Percentiles rank a stretch among this genome's conserved stretches.
These are phyloP conservation scores for Neurospora crassa DNA, from an alignment of 2,329 filamentous ascomycete genomes.

Conservation along the genomic window DNA sequence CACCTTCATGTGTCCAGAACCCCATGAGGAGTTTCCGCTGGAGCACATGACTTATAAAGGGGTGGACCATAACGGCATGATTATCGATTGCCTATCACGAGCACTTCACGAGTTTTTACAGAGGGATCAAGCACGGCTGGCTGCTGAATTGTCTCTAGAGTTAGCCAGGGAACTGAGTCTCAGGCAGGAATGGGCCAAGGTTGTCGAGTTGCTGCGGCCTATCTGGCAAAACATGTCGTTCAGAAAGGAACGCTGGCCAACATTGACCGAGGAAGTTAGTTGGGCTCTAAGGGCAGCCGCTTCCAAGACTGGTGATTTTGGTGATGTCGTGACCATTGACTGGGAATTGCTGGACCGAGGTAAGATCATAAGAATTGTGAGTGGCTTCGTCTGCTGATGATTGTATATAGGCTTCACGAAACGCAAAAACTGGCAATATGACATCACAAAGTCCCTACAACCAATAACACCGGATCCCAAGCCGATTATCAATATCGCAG, in stretches of 20 bases:
- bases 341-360: slow-evolving; percentile 55
- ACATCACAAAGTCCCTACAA: slow-evolving; percentile 47
- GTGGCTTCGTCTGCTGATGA: slow-evolving; percentile 2
- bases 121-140: slow-evolving; percentile 41
- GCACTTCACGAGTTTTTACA: slow-evolving; percentile 45
- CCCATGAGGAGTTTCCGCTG: slow-evolving; percentile 49
- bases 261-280: slow-evolving; percentile 48
- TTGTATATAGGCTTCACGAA: slow-evolving; percentile 38
- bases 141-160: slow-evolving; percentile 47
- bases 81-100: slow-evolving; percentile 41
- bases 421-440: slow-evolving; percentile 50
- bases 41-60: slow-evolving; percentile 28
- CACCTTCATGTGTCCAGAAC: slow-evolving; percentile 56
- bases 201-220: slow-evolving; percentile 43
- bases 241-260: slow-evolving; percentile 49
- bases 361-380: slow-evolving; percentile 26
- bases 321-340: slow-evolving; percentile 50
- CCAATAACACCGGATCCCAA: slow-evolving; percentile 34
- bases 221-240: slow-evolving; percentile 50
- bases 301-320: slow-evolving; percentile 38
- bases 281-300: slow-evolving; percentile 53
- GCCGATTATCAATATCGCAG: slow-evolving; percentile 40
- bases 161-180: slow-evolving; percentile 46
- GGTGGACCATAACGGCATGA: slow-evolving; percentile 45
- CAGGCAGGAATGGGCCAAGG: slow-evolving; percentile 41